phyloP scores from a whole-genome alignment of 768 basidiomycete genomes.

The Hypholoma fasciculare region DNA sequence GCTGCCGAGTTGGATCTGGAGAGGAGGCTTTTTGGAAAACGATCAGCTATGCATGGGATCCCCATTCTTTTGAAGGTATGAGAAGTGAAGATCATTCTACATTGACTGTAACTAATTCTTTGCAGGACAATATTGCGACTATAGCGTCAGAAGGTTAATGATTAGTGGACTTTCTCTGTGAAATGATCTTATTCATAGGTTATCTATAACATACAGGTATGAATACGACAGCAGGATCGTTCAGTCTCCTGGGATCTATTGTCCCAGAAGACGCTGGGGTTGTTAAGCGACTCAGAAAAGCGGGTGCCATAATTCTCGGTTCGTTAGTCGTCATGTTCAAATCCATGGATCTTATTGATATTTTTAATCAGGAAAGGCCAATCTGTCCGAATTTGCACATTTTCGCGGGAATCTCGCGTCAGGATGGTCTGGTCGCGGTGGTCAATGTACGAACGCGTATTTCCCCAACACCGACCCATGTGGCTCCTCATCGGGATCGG shows the following conservation, averaged over 20 bases:
- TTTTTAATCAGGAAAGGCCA: slow-evolving; percentile 45
- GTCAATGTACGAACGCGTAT: slow-evolving; percentile 52
- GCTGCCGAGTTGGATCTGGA: slow-evolving; percentile 53
- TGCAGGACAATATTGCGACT: slow-evolving; percentile 49
- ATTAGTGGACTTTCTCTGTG: background rate
- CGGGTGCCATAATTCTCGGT: slow-evolving; percentile 48
- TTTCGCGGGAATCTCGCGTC: slow-evolving; percentile 46
- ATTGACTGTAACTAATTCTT: background rate
- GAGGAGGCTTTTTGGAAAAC: slow-evolving; percentile 38
- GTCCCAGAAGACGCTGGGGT: slow-evolving; percentile 49
- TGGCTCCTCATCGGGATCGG: slow-evolving; percentile 64
- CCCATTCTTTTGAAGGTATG: slow-evolving; percentile 49
- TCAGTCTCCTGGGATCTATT: slow-evolving; percentile 39
- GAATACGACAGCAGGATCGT: slow-evolving; percentile 49
- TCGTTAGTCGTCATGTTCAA: background rate
- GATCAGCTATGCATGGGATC: slow-evolving; percentile 54
- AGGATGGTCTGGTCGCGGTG: slow-evolving; percentile 61
- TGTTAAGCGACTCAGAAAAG: slow-evolving; percentile 40
- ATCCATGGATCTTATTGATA: background rate
- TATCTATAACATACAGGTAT: slow-evolving; percentile 27
- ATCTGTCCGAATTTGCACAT: slow-evolving; percentile 55
- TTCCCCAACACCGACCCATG: slow-evolving; percentile 54
- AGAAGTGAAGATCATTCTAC: background rate
- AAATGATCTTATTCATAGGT: background rate
- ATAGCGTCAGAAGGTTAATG: slow-evolving; percentile 40